phyloP scores from a whole-genome alignment of 148 eudicot genomes.

The Silene uniflora region DNA sequence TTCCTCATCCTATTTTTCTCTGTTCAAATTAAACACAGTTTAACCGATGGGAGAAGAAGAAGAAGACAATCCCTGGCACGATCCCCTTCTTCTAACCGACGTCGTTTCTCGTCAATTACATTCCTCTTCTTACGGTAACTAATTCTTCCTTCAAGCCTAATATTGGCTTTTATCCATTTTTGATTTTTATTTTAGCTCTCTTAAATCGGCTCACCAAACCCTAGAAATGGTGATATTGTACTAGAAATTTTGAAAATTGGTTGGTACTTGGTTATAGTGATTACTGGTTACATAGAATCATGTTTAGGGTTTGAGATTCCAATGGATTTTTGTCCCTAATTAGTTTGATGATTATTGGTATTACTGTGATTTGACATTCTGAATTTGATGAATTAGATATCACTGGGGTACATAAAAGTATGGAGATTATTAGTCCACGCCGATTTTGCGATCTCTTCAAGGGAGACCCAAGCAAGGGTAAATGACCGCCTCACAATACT shows the following conservation, averaged over 20 bases:
- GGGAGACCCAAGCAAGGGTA: conserved; percentile 21
- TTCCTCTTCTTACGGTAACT: conserved; percentile 30
- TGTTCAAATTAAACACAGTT: conserved; percentile 3
- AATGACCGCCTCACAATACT: not conserved
- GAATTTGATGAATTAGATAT: conserved; percentile 11
- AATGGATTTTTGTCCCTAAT: not conserved
- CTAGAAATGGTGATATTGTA: conserved; percentile 5
- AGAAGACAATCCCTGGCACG: conserved; percentile 55
- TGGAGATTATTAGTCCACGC: conserved; percentile 31
- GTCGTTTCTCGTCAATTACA: conserved; percentile 54
- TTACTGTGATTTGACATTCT: not conserved
- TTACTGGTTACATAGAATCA: no score
- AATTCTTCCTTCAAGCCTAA: conserved; percentile 2
- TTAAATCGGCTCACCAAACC: not conserved
- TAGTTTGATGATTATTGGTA: not conserved
- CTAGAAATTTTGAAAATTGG: not conserved
- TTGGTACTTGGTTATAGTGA: no score
- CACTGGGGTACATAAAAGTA: conserved; percentile 21
- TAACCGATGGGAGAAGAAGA: conserved; percentile 45
- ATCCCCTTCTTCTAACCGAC: conserved; percentile 84
- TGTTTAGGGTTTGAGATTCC: not conserved
- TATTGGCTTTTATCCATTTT: not conserved
- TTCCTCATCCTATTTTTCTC: not conserved
- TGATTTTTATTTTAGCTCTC: not conserved
- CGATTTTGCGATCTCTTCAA: conserved; percentile 25